Conservation (phyloP, 352 stramenopile species). For the Thalassiosira livingstoniorum region DNA sequence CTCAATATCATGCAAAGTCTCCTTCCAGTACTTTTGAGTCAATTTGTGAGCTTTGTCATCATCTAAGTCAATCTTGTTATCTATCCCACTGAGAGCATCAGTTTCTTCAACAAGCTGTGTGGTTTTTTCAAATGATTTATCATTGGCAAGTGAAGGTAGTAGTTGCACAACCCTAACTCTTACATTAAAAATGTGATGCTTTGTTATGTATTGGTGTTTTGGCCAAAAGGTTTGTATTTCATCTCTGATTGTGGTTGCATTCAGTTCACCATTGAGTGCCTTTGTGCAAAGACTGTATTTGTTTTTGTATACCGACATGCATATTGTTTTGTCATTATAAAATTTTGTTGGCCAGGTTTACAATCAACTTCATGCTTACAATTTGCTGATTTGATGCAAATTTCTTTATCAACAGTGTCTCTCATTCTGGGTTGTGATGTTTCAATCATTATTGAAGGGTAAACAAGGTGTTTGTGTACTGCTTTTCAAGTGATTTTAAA, state of each 20-base stretch:
- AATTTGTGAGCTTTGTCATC: neutral
- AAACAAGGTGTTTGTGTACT: no score
- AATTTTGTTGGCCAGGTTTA: neutral
- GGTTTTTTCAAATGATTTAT: neutral
- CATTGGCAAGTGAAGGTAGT: neutral
- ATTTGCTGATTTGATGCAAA: no score
- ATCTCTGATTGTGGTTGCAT: neutral
- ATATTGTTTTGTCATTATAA: neutral
- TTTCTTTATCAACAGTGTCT: no score
- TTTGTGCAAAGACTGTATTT: neutral
- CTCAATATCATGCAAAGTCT: neutral
- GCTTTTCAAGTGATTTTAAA: no score
- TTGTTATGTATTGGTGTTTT: neutral
- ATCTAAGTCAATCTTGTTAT: neutral
- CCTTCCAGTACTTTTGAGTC: neutral
- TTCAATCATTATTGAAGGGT: no score
- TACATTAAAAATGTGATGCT: neutral
- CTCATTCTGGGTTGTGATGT: no score
- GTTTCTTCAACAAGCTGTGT: neutral
- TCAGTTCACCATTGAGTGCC: no score
- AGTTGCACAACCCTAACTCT: no score
- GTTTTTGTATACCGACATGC: neutral
- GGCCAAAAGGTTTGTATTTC: neutral
- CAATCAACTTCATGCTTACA: neutral
- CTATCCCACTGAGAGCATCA: neutral